These are phyloP conservation scores for Beta vulgaris DNA, from an alignment of 148 eudicot species.

Conservation along the genomic window DNA sequence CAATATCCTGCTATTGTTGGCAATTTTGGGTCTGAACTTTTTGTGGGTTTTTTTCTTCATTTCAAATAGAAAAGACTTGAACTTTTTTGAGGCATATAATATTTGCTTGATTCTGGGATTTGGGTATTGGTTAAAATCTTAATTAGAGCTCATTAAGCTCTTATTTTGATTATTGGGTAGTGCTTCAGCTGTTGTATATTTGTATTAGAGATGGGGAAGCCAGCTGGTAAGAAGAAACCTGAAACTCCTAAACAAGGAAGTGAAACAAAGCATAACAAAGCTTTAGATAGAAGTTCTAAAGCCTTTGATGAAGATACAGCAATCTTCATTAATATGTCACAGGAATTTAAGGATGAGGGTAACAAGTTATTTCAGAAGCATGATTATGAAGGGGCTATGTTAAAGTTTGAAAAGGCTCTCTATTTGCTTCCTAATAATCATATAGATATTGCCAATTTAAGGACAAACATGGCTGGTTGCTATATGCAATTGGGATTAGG, in stretches of 20 bases:
- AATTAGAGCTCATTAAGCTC: neutral
- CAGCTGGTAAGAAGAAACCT: conserved; percentile 57
- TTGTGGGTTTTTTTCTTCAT: neutral
- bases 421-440: conserved; percentile 81
- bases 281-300: conserved; percentile 49
- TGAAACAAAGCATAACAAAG: conserved; percentile 37
- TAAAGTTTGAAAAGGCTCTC: conserved; percentile 86
- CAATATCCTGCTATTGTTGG: neutral
- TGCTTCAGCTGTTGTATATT: neutral
- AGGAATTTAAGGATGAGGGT: conserved; percentile 87
- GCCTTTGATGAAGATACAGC: conserved; percentile 92
- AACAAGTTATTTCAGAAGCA: conserved; percentile 66
- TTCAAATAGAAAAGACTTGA: conserved; percentile 9
- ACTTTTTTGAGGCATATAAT: conserved; percentile 12
- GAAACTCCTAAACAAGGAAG: conserved; percentile 30
- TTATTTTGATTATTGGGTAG: conserved; percentile 7
- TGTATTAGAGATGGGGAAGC: conserved; percentile 62
- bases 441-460: conserved; percentile 74
- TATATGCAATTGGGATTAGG: conserved; percentile 91
- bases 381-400: conserved; percentile 86
- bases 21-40: conserved; percentile 23
- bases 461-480: conserved; percentile 82
- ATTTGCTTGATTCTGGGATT: conserved; percentile 15
- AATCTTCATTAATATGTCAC: conserved; percentile 90
- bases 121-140: conserved; percentile 21